These are phyloP conservation scores for Fragaria ananassa DNA, from an alignment of 306 rosid genomes.

Conservation along the genomic window DNA sequence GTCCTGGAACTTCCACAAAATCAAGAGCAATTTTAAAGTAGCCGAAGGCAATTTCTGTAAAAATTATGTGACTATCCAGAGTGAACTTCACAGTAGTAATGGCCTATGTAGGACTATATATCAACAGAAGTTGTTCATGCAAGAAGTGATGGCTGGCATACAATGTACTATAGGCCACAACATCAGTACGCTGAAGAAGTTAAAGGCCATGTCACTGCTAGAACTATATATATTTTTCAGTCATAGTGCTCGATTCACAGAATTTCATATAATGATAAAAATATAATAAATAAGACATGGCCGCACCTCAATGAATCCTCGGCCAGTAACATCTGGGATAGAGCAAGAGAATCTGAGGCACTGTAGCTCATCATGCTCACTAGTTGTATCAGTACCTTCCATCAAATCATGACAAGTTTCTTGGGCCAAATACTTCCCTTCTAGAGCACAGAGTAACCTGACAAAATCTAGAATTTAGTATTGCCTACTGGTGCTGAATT, in stretches of 20 bases:
- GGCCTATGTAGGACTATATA: neutral
- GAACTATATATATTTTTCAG: neutral
- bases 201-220: neutral
- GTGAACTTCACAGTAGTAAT: neutral
- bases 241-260: neutral
- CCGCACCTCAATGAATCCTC: conserved; percentile 89
- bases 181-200: neutral
- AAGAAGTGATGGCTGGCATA: neutral
- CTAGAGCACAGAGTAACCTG: conserved; percentile 86
- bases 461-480: conserved; percentile 16
- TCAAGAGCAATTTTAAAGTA: conserved; percentile 5
- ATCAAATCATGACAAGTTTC: conserved; percentile 53
- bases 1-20: neutral
- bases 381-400: conserved; percentile 37
- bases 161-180: neutral
- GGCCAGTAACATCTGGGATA: conserved; percentile 60
- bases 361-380: conserved; percentile 53
- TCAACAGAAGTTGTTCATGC: conserved; percentile 2
- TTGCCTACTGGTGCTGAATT: neutral
- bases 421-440: conserved; percentile 79
- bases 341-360: conserved; percentile 65
- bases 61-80: neutral
- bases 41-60: neutral
- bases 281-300: neutral
- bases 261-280: conserved; percentile 2